Base-by-base conservation (phyloP, 305 asterid species). In the Fraxinus paxiana region DNA sequence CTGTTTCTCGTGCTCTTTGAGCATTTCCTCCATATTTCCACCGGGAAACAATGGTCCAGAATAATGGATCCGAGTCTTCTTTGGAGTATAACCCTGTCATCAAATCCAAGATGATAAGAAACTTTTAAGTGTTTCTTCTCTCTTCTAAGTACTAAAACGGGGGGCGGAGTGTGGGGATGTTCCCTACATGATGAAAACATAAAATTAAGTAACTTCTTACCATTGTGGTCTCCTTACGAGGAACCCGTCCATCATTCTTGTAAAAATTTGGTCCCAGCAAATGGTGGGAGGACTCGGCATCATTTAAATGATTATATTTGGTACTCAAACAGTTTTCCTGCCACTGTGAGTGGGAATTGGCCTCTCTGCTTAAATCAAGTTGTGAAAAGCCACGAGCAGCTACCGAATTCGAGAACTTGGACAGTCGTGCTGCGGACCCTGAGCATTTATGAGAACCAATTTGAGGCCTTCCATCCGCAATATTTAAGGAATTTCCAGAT, bases 21-120 rank as follows among this genome's bases (percentile, higher is more conserved):
- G 94, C 95, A 94, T 92, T 71, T 94, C 96, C 76, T 91, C 97
- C 30, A 91, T 86, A 77, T 89, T 90, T 69, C 94, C 93, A 31
- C 91, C 90, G 0, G 87, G 88, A 43, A 92, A 72, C 88, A 94
- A 81, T 4, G 96, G 97, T 33, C 98, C 98, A 4, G 98, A 92
- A 85, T 91, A 91, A 90, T 91, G 94, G 84, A 92, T 91, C 81
- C 94, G 80, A 0, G 91, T 78, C 86, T 88, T 85, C 89, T 91
- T 92, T 18, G 83, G 75, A 79, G 83, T 86, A 81, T 77, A 82
- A 26, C 83, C 87, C 93, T 90, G 34, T 51, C 61, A 34, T 46
- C 30, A 76, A 84, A 82, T 51, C 37, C 28, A 77, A 70, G 30
- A 78, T 10, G 33, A 8, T 30, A 69, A 81, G 38, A 46, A 38